Percentiles rank a stretch among this genome's conserved stretches.
Evolutionary conservation across 2,329 filamentous ascomycete species (phyloP).

Genomic region (Arthrobotrys sinensis): DNA sequence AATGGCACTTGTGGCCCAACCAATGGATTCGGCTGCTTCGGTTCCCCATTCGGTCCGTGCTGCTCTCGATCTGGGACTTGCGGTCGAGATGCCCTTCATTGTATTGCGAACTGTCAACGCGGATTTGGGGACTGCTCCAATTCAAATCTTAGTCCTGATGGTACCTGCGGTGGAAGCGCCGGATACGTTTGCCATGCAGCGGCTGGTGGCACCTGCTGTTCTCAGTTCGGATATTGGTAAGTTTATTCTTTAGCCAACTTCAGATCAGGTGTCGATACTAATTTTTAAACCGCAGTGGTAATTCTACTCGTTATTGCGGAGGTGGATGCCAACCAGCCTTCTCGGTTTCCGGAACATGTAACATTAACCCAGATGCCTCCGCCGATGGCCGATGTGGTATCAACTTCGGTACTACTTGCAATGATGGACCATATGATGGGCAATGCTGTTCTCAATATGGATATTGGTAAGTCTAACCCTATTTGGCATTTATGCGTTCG

Average conservation of each 20-base stretch:
- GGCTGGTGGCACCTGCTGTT: slow-evolving; percentile 68
- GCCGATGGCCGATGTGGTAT: slow-evolving; percentile 57
- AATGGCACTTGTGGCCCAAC: slow-evolving; percentile 42
- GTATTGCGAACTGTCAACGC: slow-evolving; percentile 48
- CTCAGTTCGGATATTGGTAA: slow-evolving; percentile 68
- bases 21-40: slow-evolving; percentile 52
- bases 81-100: slow-evolving; percentile 52
- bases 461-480: slow-evolving; percentile 64
- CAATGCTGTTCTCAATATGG: slow-evolving; percentile 65
- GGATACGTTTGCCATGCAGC: slow-evolving; percentile 68
- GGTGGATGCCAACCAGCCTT: slow-evolving; percentile 59
- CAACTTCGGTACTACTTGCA: slow-evolving; percentile 46
- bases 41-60: slow-evolving; percentile 42
- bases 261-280: neutral
- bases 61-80: slow-evolving; percentile 58
- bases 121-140: slow-evolving; percentile 56
- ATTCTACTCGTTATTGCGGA: slow-evolving; percentile 52
- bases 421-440: slow-evolving; percentile 60
- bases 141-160: slow-evolving; percentile 65
- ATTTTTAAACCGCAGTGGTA: slow-evolving; percentile 46
- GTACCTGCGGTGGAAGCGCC: slow-evolving; percentile 67
- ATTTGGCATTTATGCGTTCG: neutral
- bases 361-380: slow-evolving; percentile 40
- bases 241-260: slow-evolving; percentile 33
- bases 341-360: slow-evolving; percentile 57